These are phyloP conservation scores for Citrullus amarus DNA, from an alignment of 306 rosid genomes.

Conservation along the genomic window DNA sequence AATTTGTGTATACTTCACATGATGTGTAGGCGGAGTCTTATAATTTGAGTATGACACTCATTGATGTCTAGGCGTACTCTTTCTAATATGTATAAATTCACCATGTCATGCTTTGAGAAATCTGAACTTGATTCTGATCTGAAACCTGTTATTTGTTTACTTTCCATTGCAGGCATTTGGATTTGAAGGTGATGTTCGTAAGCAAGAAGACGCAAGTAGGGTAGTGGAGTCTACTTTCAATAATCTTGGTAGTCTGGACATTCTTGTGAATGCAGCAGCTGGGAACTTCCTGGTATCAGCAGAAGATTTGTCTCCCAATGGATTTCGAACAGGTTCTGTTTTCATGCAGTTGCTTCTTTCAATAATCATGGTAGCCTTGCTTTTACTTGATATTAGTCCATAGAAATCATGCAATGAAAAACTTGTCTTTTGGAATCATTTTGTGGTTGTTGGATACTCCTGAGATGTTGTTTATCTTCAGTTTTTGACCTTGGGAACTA, in stretches of 20 bases:
- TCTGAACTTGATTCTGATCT: background rate
- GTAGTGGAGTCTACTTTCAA: slow-evolving; percentile 59
- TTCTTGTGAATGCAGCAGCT: slow-evolving; percentile 85
- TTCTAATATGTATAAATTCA: background rate
- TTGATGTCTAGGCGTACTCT: background rate
- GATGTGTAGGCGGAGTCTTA: background rate
- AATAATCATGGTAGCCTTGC: background rate
- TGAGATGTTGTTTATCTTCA: background rate
- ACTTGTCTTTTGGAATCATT: background rate
- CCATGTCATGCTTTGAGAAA: background rate
- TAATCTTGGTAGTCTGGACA: slow-evolving; percentile 65
- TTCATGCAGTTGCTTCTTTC: background rate
- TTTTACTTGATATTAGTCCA: background rate
- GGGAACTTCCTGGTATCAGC: slow-evolving; percentile 76
- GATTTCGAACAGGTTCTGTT: slow-evolving; percentile 75
- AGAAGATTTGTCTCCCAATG: slow-evolving; percentile 89
- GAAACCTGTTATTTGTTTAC: background rate
- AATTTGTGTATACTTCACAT: background rate
- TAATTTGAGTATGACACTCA: background rate
- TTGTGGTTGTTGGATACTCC: background rate
- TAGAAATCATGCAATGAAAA: background rate
- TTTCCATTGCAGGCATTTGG: slow-evolving; percentile 46
- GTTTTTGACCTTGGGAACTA: background rate
- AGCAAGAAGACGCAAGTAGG: slow-evolving; percentile 69
- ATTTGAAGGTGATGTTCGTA: slow-evolving; percentile 79